Base-by-base conservation (phyloP, 1,139 yeast genomes). In the Protomyces arabidopsidicola region DNA sequence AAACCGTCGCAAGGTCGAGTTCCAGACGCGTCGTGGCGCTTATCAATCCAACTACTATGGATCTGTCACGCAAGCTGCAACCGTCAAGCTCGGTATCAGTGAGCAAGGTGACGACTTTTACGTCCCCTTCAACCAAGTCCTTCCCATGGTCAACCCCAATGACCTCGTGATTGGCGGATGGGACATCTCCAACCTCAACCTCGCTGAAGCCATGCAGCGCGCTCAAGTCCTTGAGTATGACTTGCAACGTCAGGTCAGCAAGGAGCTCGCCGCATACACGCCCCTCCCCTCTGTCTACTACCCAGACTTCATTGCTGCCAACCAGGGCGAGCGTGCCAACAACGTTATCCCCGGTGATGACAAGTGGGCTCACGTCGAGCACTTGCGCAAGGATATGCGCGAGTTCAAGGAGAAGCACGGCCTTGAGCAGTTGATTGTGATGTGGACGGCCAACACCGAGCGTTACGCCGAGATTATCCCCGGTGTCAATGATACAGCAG, bases 391-490 rank as follows among this genome's bases (percentile, higher is more conserved):
- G 68, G 97, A 91, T 75, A 90, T 91, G 72, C 80, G 82, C 70
- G 85, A 85, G 66, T 91, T 91, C 81, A 91, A 90, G 79, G 75
- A 76, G 61, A 78, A 81, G 69, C 88, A 91, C 74, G 77, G 78
- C 53, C 84, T 91, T 71, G 97, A 91, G 76, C 87, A 86, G 75
- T 95, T 91, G 66, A 84, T 91, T 74, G 89, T 91, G 62, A 81
- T 91, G 74, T 91, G 98, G 98, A 90, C 97, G 65, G 98, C 98
- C 68, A 91, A 91, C 79, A 91, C 98, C 67, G 98, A 91, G 79
- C 86, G 97, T 76, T 90, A 88, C 75, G 85, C 95, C 61, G 93
- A 88, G 51, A 74, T 91, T 63, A 76, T 85, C 60, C 79, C 81
- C 22, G 95, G 95, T 67, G 90, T 91, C 70, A 90, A 91, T 74